A percentile compares a stretch with the other conserved stretches of the same genome.
Conservation (phyloP, 202 grass and related monocot species). For the Carex sylvatica region DNA sequence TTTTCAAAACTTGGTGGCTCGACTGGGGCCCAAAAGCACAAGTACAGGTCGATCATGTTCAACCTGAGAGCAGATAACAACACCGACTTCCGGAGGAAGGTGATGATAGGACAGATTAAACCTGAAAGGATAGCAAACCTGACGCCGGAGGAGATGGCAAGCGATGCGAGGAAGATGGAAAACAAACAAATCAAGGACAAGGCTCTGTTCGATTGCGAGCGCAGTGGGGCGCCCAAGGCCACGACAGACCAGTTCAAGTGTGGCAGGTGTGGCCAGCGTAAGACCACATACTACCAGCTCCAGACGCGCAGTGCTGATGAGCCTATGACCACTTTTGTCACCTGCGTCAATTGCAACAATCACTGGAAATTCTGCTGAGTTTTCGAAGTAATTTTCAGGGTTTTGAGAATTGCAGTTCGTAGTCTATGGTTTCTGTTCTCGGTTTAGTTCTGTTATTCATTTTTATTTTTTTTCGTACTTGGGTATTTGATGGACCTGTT, state of each 20-base stretch:
- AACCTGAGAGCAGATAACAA: conserved; percentile 89
- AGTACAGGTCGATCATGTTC: conserved; percentile 97
- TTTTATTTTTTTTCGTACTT: background rate
- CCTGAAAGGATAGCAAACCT: conserved; percentile 50
- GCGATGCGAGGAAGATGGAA: conserved; percentile 66
- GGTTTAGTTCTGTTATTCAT: background rate
- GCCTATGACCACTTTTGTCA: conserved; percentile 95
- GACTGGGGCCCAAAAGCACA: conserved; percentile 67
- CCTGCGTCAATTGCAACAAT: conserved; percentile 97
- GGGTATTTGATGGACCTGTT: conserved; percentile 14
- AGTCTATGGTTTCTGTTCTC: background rate
- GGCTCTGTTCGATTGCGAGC: conserved; percentile 84
- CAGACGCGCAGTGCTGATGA: conserved; percentile 92
- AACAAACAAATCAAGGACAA: conserved; percentile 89
- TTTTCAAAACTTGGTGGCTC: conserved; percentile 75
- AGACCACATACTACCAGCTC: conserved; percentile 82
- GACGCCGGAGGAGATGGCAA: conserved; percentile 81
- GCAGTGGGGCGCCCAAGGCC: conserved; percentile 60
- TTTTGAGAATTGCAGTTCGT: background rate
- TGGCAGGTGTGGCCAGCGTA: conserved; percentile 73
- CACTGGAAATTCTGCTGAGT: conserved; percentile 90
- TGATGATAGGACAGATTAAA: conserved; percentile 62
- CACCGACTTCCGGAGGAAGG: conserved; percentile 74
- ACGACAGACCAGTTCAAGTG: conserved; percentile 94
- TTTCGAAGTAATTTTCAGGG: conserved; percentile 17